phyloP scores from a whole-genome alignment of 305 asterid species.

The Rubia tinctorum region DNA sequence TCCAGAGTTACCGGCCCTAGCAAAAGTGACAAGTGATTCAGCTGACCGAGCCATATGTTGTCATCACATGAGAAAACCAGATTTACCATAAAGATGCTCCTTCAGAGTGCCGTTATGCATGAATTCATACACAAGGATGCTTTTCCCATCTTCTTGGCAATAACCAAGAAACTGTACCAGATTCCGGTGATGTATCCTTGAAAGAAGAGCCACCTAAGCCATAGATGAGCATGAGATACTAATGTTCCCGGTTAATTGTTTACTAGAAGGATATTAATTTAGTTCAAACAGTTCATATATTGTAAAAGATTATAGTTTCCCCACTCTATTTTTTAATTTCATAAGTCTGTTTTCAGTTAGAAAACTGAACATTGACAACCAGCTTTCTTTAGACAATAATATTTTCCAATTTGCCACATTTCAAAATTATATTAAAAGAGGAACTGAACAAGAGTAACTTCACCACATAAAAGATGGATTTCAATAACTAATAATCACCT shows the following conservation, averaged over 20 bases:
- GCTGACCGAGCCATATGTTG: not conserved
- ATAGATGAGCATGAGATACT: constrained; percentile 7
- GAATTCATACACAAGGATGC: constrained; percentile 88
- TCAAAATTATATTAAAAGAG: not conserved
- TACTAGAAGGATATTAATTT: not conserved
- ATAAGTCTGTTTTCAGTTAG: not conserved
- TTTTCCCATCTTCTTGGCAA: constrained; percentile 94
- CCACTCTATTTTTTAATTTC: not conserved
- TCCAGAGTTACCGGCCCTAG: constrained; percentile 69
- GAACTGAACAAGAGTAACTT: not conserved
- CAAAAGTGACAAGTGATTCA: constrained; percentile 7
- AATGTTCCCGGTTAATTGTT: not conserved
- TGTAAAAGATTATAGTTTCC: not conserved
- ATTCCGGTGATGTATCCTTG: constrained; percentile 97
- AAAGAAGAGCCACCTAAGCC: constrained; percentile 88
- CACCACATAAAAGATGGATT: not conserved
- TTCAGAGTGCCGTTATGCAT: constrained; percentile 95
- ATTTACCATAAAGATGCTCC: constrained; percentile 87
- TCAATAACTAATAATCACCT: constrained; percentile 42
- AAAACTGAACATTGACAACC: not conserved
- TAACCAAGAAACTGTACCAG: constrained; percentile 92
- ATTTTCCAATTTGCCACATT: constrained; percentile 2
- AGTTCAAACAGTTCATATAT: not conserved
- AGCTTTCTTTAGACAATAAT: not conserved
- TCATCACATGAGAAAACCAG: not conserved